Evolutionary conservation across 306 rosid species (phyloP).

Genomic region (Cucurbita ficifolia): DNA sequence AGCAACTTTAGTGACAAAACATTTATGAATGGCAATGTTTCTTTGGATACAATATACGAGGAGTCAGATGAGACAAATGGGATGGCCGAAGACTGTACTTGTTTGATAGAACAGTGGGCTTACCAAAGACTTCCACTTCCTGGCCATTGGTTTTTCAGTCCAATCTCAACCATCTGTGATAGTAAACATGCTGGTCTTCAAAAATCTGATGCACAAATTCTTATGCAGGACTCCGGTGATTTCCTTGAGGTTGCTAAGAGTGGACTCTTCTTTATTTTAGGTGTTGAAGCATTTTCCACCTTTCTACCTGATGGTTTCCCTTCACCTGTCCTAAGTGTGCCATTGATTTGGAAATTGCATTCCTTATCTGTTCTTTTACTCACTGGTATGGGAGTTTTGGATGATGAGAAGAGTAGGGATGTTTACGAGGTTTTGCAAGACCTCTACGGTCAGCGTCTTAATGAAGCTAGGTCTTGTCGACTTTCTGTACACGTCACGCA

Average conservation of each 20-base stretch:
- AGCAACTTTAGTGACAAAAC: slow-evolving; percentile 16
- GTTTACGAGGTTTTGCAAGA: slow-evolving; percentile 74
- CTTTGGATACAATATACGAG: slow-evolving; percentile 63
- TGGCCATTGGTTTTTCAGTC: slow-evolving; percentile 61
- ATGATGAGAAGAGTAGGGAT: slow-evolving; percentile 52
- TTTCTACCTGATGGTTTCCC: slow-evolving; percentile 30
- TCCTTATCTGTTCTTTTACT: slow-evolving; percentile 73
- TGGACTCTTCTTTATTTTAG: slow-evolving; percentile 80
- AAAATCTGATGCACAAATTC: slow-evolving; percentile 24
- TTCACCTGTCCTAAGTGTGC: slow-evolving; percentile 57
- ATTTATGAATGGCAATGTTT: slow-evolving; percentile 25
- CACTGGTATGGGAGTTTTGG: slow-evolving; percentile 68
- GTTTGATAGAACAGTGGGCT: slow-evolving; percentile 64
- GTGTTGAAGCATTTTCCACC: slow-evolving; percentile 64
- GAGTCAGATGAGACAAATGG: slow-evolving; percentile 38
- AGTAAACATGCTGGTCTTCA: slow-evolving; percentile 32
- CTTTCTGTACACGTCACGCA: slow-evolving; percentile 9
- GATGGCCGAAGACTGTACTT: slow-evolving; percentile 17
- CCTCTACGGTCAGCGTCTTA: slow-evolving; percentile 63
- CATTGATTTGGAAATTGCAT: slow-evolving; percentile 85
- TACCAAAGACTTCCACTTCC: slow-evolving; percentile 89
- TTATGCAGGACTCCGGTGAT: slow-evolving; percentile 20
- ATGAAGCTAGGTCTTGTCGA: slow-evolving; percentile 27
- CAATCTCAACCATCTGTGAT: slow-evolving; percentile 55
- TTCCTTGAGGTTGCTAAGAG: slow-evolving; percentile 52